Conservation (phyloP, 371 early-diverging fungal genomes). For the Syncephalastrum racemosum region DNA sequence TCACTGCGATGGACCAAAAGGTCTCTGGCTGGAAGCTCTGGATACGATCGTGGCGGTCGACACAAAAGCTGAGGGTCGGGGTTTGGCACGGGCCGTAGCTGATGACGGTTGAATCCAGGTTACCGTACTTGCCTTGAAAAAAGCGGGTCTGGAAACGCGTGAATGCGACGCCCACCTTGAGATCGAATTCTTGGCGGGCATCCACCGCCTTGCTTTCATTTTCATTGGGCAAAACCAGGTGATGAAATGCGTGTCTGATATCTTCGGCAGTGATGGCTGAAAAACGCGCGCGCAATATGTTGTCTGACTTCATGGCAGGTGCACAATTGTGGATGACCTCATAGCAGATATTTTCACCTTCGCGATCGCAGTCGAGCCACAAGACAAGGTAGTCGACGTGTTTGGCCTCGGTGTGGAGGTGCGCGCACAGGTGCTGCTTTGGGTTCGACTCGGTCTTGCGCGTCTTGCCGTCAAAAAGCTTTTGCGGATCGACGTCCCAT, state of each 20-base stretch:
- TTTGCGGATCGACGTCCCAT: constrained; percentile 48
- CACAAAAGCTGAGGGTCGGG: constrained; percentile 66
- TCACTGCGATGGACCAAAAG: constrained; percentile 51
- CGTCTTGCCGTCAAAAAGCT: constrained; percentile 42
- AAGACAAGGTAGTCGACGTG: constrained; percentile 56
- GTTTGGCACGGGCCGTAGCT: constrained; percentile 70
- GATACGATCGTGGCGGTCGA: constrained; percentile 61
- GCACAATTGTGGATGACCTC: constrained; percentile 46
- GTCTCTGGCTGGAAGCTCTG: constrained; percentile 62
- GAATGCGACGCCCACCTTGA: constrained; percentile 67
- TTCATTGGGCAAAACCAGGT: constrained; percentile 54
- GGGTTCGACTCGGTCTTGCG: constrained; percentile 48
- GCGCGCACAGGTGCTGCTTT: constrained; percentile 48
- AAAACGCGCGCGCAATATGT: constrained; percentile 59
- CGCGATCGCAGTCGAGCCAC: constrained; percentile 79
- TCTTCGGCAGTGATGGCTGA: constrained; percentile 61
- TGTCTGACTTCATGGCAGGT: constrained; percentile 20
- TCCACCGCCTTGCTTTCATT: constrained; percentile 69
- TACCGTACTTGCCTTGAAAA: constrained; percentile 55
- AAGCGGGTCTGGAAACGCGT: constrained; percentile 58
- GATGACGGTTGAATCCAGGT: constrained; percentile 56
- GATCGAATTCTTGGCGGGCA: constrained; percentile 71
- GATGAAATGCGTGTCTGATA: constrained; percentile 54
- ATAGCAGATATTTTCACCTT: constrained; percentile 75
- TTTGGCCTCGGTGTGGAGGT: constrained; percentile 43